Base-by-base conservation (phyloP, 169 alveolate genomes). In the Cryptosporidium sp. region DNA sequence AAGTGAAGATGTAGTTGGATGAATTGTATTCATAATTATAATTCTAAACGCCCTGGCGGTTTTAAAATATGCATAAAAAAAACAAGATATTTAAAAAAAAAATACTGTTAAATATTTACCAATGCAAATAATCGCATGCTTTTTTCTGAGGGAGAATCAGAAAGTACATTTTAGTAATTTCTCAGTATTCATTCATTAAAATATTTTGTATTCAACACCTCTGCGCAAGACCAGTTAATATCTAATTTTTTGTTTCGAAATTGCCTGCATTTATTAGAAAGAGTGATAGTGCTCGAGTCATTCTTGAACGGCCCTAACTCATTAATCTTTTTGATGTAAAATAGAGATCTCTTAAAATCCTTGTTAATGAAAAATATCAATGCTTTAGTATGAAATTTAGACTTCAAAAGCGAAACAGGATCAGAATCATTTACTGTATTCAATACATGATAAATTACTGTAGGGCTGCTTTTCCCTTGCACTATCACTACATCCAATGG, bases 391-490 rank as follows among this genome's bases (percentile, higher is more conserved):
- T 80, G 89, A 45, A 80, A 50, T 50, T 80, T 80, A 18, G 89
- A 59, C n/a, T 61, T 80, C 35, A 61, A 26, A 1, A 62, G 12
- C 43, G 65, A 62, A 21, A 26, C 45, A 35, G 33, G 8, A 37
- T 62, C 41, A 4, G 75, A 23, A 43, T 80, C 67, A 16, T 41
- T 23, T 12, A 23, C 41, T 8, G 74, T 61, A 59, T 50, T 41
- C n/a, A 80, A 5, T 65, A 80, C 89, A n/a, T 80, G 73, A 41
- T 62, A 80, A 59, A 80, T 26, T 62, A 80, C 62, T 18, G 89
- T 80, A 41, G 89, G 89, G 31, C 14, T 80, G 33, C 80, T 80
- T 41, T 80, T 80, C 21, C 89, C 89, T 31, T 80, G 89, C 18
- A 65, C 75, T 4, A 80, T 45, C 0, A 80, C 89, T 9, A 80